Percentiles rank a stretch among this genome's conserved stretches.
Evolutionary conservation across 345 rosid genomes (phyloP).

Genomic region (Citrus hindsii): DNA sequence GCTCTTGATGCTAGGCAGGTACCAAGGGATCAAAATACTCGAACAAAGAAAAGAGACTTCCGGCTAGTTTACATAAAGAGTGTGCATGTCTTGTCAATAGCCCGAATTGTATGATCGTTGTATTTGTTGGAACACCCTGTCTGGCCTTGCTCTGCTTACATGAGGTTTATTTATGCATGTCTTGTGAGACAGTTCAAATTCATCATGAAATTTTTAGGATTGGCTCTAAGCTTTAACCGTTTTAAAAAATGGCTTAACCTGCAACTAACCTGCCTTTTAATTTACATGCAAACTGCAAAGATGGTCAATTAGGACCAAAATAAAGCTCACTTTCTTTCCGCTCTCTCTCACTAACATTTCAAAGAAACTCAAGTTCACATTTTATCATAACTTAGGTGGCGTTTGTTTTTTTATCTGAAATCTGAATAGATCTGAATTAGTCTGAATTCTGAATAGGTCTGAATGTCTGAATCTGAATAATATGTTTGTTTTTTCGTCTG

Average conservation of each 20-base stretch:
- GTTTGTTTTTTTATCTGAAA: too few species aligned
- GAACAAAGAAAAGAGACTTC: conserved; percentile 24
- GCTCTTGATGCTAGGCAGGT: conserved; percentile 69
- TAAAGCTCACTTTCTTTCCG: background rate
- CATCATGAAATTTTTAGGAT: too few species aligned
- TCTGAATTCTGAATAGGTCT: too few species aligned
- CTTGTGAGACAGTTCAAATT: background rate
- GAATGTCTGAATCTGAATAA: too few species aligned
- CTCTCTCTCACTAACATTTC: background rate
- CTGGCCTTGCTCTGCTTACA: background rate
- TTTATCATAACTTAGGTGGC: too few species aligned
- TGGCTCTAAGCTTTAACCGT: background rate
- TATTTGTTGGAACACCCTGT: background rate
- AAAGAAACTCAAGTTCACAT: background rate
- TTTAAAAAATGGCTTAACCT: background rate
- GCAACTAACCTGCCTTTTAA: background rate
- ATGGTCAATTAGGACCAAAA: background rate
- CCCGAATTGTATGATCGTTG: background rate
- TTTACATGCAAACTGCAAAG: background rate
- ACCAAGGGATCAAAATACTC: conserved; percentile 62
- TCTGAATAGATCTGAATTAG: too few species aligned
- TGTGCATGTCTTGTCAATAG: too few species aligned
- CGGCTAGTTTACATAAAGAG: too few species aligned
- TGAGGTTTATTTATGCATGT: background rate
- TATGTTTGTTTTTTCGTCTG: too few species aligned